Evolutionary conservation across 805 yeast species (phyloP), one percentile per base, ranked within the genome.

Genomic region (Pichia membranifaciens): DNA sequence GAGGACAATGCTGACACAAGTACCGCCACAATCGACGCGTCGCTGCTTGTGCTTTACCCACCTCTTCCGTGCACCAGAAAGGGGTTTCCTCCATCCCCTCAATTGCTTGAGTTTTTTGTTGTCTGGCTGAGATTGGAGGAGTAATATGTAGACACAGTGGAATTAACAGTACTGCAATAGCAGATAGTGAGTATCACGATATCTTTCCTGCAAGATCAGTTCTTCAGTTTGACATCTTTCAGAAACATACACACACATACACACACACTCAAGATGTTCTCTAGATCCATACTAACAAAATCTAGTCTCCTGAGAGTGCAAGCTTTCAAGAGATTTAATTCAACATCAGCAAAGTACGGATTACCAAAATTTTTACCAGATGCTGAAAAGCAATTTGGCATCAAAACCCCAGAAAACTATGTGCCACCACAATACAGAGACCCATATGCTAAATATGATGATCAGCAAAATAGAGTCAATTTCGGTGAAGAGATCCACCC

Each of bases 381-480:
- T 36, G 53, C 58, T 17, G 48, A 54, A 28, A 51, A 49, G 13
- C 63, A 62, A 21, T 66, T 52, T 51, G 85, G 79, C 54, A 84
- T 86, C 59, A 73, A 77, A 45, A 74, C 80, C n/a, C 72, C 75
- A 49, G 74, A 74, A 42, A 73, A 71, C 51, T 76, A 78, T 58
- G 79, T 82, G 54, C 57, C 62, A 44, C 67, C 68, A 35, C 88
- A 80, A 67, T 66, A 71, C 57, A 79, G 82, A 64, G 82, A 78
- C 61, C 95, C 93, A 39, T 80, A 84, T 60, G 72, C 67, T 51
- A 80, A 78, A 59, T 87, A 82, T 66, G 93, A 86, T 62, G 91
- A 86, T 63, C 85, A 71, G 57, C 95, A 86, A 67, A 78, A 82
- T 64, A 78, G 91, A 70, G 80, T 95, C 68, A 86, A 87, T 71